Evolutionary conservation across 805 yeast genomes (phyloP).

Genomic region (Kluyveromyces lactis): DNA sequence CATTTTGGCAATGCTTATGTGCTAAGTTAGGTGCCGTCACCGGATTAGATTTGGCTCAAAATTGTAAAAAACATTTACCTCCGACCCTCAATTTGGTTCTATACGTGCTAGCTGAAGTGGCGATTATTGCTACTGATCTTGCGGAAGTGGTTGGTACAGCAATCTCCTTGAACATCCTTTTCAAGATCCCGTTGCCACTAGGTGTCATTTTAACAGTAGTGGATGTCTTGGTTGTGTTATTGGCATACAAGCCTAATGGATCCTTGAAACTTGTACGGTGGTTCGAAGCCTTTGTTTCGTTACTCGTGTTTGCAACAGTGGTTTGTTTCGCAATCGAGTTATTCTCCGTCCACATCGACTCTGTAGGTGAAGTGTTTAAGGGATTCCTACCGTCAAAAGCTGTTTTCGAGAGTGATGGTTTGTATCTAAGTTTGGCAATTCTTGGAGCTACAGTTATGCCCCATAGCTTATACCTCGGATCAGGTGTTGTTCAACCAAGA

Average conservation of each 20-base stretch:
- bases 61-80: constrained; percentile 71
- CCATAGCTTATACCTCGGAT: constrained; percentile 79
- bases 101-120: constrained; percentile 76
- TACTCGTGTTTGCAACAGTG: constrained; percentile 73
- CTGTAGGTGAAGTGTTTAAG: constrained; percentile 52
- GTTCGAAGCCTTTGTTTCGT: constrained; percentile 75
- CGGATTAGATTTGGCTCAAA: constrained; percentile 84
- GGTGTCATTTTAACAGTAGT: constrained; percentile 82
- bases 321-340: constrained; percentile 77
- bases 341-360: constrained; percentile 49
- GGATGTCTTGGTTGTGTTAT: constrained; percentile 76
- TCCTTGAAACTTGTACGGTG: constrained; percentile 68
- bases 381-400: constrained; percentile 57
- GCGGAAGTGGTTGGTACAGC: constrained; percentile 99
- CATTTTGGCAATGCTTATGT: constrained; percentile 75
- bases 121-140: constrained; percentile 90
- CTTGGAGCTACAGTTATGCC: constrained; percentile 96
- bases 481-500: constrained; percentile 83
- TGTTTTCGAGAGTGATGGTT: constrained; percentile 50
- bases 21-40: constrained; percentile 91
- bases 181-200: constrained; percentile 66
- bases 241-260: constrained; percentile 83
- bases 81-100: constrained; percentile 48
- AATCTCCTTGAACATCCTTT: constrained; percentile 76
- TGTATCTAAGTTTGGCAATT: constrained; percentile 75